phyloP scores from a whole-genome alignment of 345 rosid genomes.

The Eucalyptus grandis region DNA sequence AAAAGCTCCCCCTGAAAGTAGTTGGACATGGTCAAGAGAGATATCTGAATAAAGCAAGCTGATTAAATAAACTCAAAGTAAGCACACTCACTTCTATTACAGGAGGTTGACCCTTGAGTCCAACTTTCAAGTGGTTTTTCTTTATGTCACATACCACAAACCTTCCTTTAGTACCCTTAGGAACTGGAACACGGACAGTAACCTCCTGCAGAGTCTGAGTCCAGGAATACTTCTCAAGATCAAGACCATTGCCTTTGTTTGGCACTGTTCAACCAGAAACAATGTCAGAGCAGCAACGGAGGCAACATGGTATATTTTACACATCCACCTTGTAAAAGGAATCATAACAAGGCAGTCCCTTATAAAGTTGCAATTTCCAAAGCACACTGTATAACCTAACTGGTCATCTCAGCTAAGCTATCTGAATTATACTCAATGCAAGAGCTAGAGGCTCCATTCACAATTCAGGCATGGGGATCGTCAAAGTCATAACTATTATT shows the following conservation, averaged over 20 bases:
- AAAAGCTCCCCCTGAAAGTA: constrained; percentile 59
- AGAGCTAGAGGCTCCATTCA: neutral
- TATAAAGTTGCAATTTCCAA: neutral
- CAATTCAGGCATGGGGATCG: neutral
- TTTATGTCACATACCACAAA: constrained; percentile 64
- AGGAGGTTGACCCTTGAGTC: constrained; percentile 78
- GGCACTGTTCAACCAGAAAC: constrained; percentile 36
- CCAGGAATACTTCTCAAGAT: constrained; percentile 85
- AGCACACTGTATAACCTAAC: neutral
- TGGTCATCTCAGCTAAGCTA: neutral
- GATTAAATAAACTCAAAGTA: neutral
- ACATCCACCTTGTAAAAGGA: neutral
- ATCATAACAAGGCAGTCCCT: neutral
- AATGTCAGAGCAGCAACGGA: neutral
- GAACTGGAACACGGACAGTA: constrained; percentile 57
- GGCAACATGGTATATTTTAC: neutral
- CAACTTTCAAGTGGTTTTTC: constrained; percentile 77
- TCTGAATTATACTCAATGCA: neutral
- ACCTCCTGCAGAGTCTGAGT: constrained; percentile 83
- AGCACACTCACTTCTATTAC: constrained; percentile 63
- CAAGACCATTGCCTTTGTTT: constrained; percentile 85
- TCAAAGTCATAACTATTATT: neutral
- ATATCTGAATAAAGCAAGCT: too few species aligned
- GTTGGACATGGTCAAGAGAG: neutral
- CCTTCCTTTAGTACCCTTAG: constrained; percentile 67